phyloP scores from a whole-genome alignment of 495 filamentous ascomycete species.

The Podospora tetraspora region DNA sequence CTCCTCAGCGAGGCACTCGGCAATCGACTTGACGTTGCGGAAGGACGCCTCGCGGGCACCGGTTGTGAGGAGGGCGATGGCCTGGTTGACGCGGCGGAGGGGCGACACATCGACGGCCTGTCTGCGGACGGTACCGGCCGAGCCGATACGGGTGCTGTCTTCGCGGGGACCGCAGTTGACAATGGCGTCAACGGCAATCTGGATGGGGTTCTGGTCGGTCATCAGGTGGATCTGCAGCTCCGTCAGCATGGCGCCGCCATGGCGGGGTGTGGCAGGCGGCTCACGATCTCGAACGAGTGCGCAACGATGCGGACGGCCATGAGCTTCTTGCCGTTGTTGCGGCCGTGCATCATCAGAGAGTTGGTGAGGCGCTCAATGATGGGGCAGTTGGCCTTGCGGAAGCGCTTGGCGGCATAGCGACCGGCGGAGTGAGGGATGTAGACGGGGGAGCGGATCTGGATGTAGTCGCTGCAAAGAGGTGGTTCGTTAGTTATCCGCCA shows the following conservation, averaged over 20 bases:
- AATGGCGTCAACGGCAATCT: slow-evolving; percentile 98
- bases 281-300: slow-evolving; percentile 97
- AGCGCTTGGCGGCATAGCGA: slow-evolving; percentile 97
- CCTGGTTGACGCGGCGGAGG: slow-evolving; percentile 98
- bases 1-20: slow-evolving; percentile 98
- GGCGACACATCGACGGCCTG: slow-evolving; percentile 99
- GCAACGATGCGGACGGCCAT: slow-evolving; percentile 99
- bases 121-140: slow-evolving; percentile 97
- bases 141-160: slow-evolving; percentile 99
- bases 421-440: slow-evolving; percentile 98
- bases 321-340: slow-evolving; percentile 99
- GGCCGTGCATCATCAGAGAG: slow-evolving; percentile 99
- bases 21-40: slow-evolving; percentile 97
- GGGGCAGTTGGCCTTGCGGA: slow-evolving; percentile 99
- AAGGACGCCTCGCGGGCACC: slow-evolving; percentile 96
- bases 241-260: background rate
- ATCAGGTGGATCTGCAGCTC: slow-evolving; percentile 88
- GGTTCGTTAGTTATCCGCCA: slow-evolving; percentile 43
- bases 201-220: slow-evolving; percentile 99
- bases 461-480: slow-evolving; percentile 76
- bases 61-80: slow-evolving; percentile 94
- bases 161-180: slow-evolving; percentile 99
- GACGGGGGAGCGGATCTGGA: slow-evolving; percentile 97
- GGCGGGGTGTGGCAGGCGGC: slow-evolving; percentile 24
- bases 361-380: slow-evolving; percentile 99